A percentile compares a stretch with the other conserved stretches of the same genome.
Conservation (phyloP, 2,329 filamentous ascomycete genomes). For the Dendryphion nanum region DNA sequence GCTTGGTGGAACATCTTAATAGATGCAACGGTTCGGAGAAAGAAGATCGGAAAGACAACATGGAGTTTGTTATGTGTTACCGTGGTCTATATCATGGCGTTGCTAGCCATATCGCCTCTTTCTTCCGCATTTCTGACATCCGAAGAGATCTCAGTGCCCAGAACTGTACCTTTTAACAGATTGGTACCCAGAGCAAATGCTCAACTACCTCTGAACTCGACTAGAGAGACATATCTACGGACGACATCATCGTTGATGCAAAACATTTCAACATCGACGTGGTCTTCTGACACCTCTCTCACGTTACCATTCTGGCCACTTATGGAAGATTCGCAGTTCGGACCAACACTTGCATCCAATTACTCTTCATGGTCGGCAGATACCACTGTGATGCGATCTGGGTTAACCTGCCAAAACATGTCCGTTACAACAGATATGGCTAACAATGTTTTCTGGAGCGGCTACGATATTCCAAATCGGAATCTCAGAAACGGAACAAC, state of each 20-base stretch:
- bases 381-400: not conserved
- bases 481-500: not conserved
- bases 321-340: not conserved
- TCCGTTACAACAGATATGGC: no score
- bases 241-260: constrained; percentile 20
- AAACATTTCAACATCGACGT: constrained; percentile 26
- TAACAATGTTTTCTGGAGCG: no score
- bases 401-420: not conserved
- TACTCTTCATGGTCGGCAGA: not conserved
- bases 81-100: not conserved
- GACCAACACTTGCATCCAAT: not conserved
- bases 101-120: not conserved
- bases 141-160: not conserved
- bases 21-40: not conserved
- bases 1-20: not conserved
- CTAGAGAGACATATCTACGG: constrained; percentile 20
- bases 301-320: constrained; percentile 23
- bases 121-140: not conserved
- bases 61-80: not conserved
- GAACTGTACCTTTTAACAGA: not conserved
- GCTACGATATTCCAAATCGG: no score
- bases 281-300: constrained; percentile 23
- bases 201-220: not conserved
- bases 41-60: not conserved
- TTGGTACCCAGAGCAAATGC: not conserved